Evolutionary conservation across 768 basidiomycete species (phyloP).

Genomic region (Mycena olivaceomarginata): DNA sequence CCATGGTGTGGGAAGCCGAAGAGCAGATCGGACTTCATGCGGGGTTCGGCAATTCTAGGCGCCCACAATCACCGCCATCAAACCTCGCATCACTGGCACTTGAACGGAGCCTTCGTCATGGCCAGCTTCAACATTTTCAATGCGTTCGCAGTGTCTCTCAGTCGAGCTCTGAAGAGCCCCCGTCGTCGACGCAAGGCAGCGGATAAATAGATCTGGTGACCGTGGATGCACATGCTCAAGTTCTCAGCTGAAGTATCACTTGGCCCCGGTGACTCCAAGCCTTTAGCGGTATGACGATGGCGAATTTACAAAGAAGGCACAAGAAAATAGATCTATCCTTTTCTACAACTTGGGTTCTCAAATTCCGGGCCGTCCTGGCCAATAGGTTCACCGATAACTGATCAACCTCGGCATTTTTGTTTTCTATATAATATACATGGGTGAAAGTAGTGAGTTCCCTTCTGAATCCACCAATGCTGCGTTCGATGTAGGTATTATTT

Average conservation of each 20-base stretch:
- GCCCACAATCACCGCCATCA: too few relatives aligned
- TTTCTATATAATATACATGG: slow-evolving; percentile 1
- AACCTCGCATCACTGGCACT: too few relatives aligned
- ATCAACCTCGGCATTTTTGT: slow-evolving; percentile 29
- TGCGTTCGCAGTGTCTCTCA: too few relatives aligned
- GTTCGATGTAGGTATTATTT: slow-evolving; percentile 26
- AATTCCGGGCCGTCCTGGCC: slow-evolving; percentile 31
- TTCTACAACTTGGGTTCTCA: slow-evolving; percentile 14
- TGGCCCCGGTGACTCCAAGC: slow-evolving; percentile 2
- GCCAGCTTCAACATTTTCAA: too few relatives aligned
- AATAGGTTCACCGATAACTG: slow-evolving; percentile 20
- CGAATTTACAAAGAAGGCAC: not conserved
- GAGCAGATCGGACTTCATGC: too few relatives aligned
- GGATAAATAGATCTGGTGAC: slow-evolving; percentile 21
- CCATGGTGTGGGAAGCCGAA: not conserved
- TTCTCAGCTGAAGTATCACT: not conserved
- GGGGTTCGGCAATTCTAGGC: too few relatives aligned
- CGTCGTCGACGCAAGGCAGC: not conserved
- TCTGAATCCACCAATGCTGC: slow-evolving; percentile 7
- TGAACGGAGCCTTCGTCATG: too few relatives aligned
- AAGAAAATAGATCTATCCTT: not conserved
- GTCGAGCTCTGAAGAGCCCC: too few relatives aligned
- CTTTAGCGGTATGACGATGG: slow-evolving; percentile 1
- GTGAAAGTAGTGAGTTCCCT: not conserved
- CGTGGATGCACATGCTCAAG: not conserved